Evolutionary conservation across 257 asterid genomes (phyloP), one percentile per base, ranked within the genome.

Genomic region (Scutellaria baicalensis): DNA sequence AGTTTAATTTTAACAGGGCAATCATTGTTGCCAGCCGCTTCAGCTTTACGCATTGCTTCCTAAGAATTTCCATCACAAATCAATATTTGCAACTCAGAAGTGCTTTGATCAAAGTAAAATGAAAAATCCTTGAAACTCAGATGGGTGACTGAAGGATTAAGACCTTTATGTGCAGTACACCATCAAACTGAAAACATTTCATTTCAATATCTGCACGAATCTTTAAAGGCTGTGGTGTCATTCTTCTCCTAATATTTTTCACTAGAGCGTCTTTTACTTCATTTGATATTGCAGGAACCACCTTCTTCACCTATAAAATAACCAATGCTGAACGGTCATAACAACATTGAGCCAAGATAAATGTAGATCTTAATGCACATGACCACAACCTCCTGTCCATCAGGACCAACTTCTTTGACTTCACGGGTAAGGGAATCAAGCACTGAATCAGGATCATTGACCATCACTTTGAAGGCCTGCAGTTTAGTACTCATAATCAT

Each of bases 31-130:
- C 99, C 99, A 61, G 96, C 96, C 77, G 96, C 97, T 85, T 93
- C 99, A 72, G 99, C 97, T 85, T 89, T 93, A 39, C 96, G 91
- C 99, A 93, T 93, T 8, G 99, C 99, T 23, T 82, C 97, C 99
- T 93, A 78, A 54, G 73, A 70, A 75, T 59, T 27, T 58, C 60
- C 68, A 72, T 36, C 69, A 66, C 58, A 63, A 21, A 68, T 69
- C 35, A 76, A 52, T 49, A 70, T 17, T 40, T 45, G 61, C 45
- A 36, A 40, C 39, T 33, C 16, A 72, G 51, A 63, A 59, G 27
- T n/a, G n/a, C 43, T 73, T 27, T 18, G 5, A 44, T 27, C 38
- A 43, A 18, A 50, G 20, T 39, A 56, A 12, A 67, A 31, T 39
- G 20, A 47, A 13, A 52, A 61, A 13, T 27, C 39, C 0, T 39